Base-by-base conservation (phyloP, 306 rosid genomes). In the Argentina anserina region DNA sequence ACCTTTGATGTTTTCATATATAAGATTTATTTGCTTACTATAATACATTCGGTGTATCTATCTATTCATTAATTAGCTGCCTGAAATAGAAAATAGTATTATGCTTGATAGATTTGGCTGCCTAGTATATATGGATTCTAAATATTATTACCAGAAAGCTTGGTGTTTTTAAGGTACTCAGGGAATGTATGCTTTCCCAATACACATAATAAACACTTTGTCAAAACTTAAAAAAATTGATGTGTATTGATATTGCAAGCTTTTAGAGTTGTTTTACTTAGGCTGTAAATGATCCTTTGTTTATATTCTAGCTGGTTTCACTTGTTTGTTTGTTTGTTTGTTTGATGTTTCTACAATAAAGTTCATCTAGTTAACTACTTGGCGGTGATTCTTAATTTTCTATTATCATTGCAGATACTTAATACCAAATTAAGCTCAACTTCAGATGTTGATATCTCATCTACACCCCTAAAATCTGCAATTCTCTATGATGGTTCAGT, bases 401-500 rank as follows among this genome's bases (percentile, higher is more conserved):
- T 61, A 59, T 53, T 77, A 50, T 53, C 55, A 65, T 45, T 88
- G 86, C 89, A 94, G 99, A 79, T 81, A 65, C 96, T 91, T 70
- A 76, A 89, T 83, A 73, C 96, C 75, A 94, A 94, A 78, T 82
- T 94, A 66, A 82, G 56, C 75, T 37, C 79, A 71, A 88, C 73
- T 65, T 72, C 80, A 47, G 84, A 79, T 76, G 79, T 75, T 55
- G 83, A 58, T 46, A 49, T 40, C 43, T 80, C 78, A 67, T 65
- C 26, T 49, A 21, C 77, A 39, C 78, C 77, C 72, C 60, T 88
- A 41, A 83, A 87, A 72, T 91, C 97, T 60, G 83, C 84, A 68
- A 40, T 84, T 77, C 96, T 94, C 53, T 94, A 89, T 81, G 90
- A 91, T 73, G 99, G 97, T 76, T 94, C 99, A 42, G 88, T 94